Evolutionary conservation across 2,329 filamentous ascomycete species (phyloP), one percentile per base, ranked within the genome.

Genomic region (Elsinoe arachidis): DNA sequence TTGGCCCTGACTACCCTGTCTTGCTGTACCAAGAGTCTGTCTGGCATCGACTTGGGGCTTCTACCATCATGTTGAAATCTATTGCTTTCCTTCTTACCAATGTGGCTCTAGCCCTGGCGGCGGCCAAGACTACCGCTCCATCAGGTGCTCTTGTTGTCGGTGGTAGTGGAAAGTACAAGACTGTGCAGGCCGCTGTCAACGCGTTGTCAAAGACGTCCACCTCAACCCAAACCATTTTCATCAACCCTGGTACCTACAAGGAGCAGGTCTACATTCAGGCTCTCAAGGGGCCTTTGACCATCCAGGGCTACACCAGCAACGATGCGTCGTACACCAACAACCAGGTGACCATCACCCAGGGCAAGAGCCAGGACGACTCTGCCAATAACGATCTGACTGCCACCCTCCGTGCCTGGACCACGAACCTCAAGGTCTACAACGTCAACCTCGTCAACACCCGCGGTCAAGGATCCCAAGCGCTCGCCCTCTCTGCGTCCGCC

Each of bases 391-490:
- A 85, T 61, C 66, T 68, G 58, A 83, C 77, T 3, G 76, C 70
- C 3, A 80, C 78, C 1, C 67, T 79, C n/a, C 72, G 77, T 11
- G 76, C 73, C 7, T 69, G 67, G 63, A 74, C 78, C 0, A 65
- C 68, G 4, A 76, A 80, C 62, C 75, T 85, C 59, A 79, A 78
- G 62, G 70, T 85, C 15, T 86, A 86, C 72, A 86, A 86, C 61
- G 73, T 86, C 66, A 81, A 83, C 65, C 70, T 82, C 2, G 74
- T 73, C 52, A 81, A 81, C 52, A 69, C 67, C 14, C 69, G 74
- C 55, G 79, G 78, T 6, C 55, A 71, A 38, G 76, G 78, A 19
- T 73, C 72, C 3, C 78, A 81, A 62, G 79, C 76, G 11, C 70
- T 83, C 49, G 80, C 81, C 2, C 59, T 84, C 15, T 76, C 75